Evolutionary conservation across 768 basidiomycete species (phyloP), one percentile per base, ranked within the genome.

Genomic region (Daedaleopsis sinensis): DNA sequence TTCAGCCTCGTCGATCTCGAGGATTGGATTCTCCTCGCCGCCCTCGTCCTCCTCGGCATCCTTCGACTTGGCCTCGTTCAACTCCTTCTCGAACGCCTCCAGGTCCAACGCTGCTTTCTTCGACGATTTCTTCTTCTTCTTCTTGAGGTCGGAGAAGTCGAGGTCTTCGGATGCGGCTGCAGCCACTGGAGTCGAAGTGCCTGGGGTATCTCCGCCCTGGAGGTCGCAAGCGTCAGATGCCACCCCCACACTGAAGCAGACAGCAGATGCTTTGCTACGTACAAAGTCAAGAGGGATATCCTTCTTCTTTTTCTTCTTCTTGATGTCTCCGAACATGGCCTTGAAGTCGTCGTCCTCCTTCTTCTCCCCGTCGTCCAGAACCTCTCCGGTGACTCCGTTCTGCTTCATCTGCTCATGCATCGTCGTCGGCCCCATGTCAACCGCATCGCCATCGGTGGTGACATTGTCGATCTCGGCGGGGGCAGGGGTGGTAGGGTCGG

Each of bases 141-240:
- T 96, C 80, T 98, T 97, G 74, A 98, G 82, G 72, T 98, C 96
- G 8, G 91, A 93, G 73, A 98, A 98, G 77, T 94, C 93, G 60
- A 96, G 82, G 68, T 95, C 95, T 63, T 91, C 93, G 12, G 84
- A 79, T 5, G 66, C 67, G 5, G 67, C 68, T n/a, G 65, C 68
- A 9, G 36, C 59, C 1, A 72, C 60, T 18, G 89, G 86, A 15
- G 89, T 88, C 0, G 88, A 84, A 27, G 87, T 78, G 23, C 86
- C 88, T 18, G 89, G 86, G 59, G 75, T 85, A 23, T 91, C 90
- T 19, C 76, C 80, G 16, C 79, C 62, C 62, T 64, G 27, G 1
- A 38, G 32, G 39, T 42, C 39, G 21, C 50, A n/a, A 16, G 16
- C 2, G 35, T 8, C 12, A 2, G 19, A 47, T n/a, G 3, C 48